Evolutionary conservation across 441 rosid genomes (phyloP).

Genomic region (Mallotus repandus): DNA sequence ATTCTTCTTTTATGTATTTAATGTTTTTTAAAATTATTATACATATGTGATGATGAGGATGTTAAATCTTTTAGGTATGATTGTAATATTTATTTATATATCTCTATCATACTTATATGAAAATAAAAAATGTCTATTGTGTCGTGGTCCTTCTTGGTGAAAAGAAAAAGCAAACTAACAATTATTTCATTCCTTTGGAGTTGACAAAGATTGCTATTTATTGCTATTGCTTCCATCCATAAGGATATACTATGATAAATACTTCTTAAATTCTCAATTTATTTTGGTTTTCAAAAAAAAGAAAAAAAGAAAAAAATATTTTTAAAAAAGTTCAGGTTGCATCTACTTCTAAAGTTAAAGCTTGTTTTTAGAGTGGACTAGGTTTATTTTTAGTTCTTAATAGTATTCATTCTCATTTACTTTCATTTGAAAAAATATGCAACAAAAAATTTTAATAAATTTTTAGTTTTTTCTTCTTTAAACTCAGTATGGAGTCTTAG

Average conservation of each 20-base stretch:
- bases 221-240: background rate
- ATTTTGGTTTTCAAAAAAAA: background rate
- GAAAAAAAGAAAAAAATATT: background rate
- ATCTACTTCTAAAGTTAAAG: background rate
- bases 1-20: background rate
- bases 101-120: background rate
- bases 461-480: no score
- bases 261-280: background rate
- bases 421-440: background rate
- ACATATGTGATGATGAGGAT: background rate
- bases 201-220: background rate
- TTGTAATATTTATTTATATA: background rate
- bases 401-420: no score
- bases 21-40: no score
- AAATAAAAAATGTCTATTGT: background rate
- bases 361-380: background rate
- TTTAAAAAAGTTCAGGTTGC: no score
- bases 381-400: background rate
- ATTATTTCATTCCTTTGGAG: slow-evolving; percentile 2
- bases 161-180: slow-evolving; percentile 1
- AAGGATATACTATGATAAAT: background rate
- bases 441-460: background rate
- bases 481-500: no score
- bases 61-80: background rate
- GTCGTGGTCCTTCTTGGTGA: slow-evolving; percentile 5